Evolutionary conservation across 768 basidiomycete species (phyloP), one percentile per base, ranked within the genome.

Genomic region (Rickenella mellea): DNA sequence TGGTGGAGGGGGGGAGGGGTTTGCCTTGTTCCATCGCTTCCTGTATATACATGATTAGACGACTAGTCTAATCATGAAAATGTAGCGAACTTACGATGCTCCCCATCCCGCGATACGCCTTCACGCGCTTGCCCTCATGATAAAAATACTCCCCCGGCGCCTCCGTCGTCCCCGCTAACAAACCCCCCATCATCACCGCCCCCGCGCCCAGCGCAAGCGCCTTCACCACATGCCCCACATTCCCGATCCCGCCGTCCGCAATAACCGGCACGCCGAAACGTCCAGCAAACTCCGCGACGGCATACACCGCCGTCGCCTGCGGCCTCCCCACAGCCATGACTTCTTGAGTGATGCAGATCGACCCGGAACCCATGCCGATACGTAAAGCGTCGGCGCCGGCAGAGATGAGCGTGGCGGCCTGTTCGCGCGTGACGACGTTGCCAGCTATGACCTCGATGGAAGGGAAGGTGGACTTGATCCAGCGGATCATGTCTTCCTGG

Each of bases 91-190:
- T 55, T 45, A 72, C 73, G 54, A 97, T 70, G 55, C 83, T 87
- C 15, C 96, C 94, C 96, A 99, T 99, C 4, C 96, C 96, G 43
- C 96, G 83, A 66, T 98, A 99, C 26, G 93, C 81, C 74, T 99
- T 99, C 59, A 98, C 91, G 37, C 96, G 83, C 70, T 96, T 96
- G 48, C 96, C 96, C 49, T 97, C 93, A 57, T 98, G 93, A 66
- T 94, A 99, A 62, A 96, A 98, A 70, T 96, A 99, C 67, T 98
- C 92, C 52, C 96, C 96, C 0, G 96, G 96, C 0, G 92, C 90
- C 62, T 99, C 94, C 48, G 89, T 82, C 27, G 96, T 98, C 24
- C 94, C 94, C 2, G 96, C 96, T 21, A 99, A 71, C 37, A 98
- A 64, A 7, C 90, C 83, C 33, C 96, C 96, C 96, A 99, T 97